Evolutionary conservation across 306 rosid species (phyloP), one percentile per base, ranked within the genome.

Genomic region (Hippophae tibetana): DNA sequence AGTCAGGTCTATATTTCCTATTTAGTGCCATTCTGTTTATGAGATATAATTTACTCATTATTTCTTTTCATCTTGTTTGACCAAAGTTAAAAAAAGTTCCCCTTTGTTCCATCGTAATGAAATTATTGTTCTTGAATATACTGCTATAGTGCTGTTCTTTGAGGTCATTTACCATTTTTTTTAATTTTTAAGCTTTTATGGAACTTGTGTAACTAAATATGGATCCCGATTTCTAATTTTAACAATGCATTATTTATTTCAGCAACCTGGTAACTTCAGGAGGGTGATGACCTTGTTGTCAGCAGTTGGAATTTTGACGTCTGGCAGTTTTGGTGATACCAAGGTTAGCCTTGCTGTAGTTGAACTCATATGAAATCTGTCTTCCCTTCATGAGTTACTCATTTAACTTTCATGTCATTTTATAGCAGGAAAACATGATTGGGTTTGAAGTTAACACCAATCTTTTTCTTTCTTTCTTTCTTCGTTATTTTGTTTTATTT

Each of bases 291-390:
- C 54, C 69, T 64, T 81, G 75, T 27, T 71, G 62, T 74, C 81
- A 44, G 62, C 73, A 40, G 78, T 74, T 71, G 86, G 86, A 49
- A 47, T 81, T 74, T 61, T 75, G 52, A 68, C 73, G 64, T 74
- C 74, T 12, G 40, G 56, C 23, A 66, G 68, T 67, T 51, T 48
- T 70, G 66, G 79, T 68, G 73, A 51, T 52, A 62, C 53, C 9
- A 70, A 80, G 85, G 85, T 80, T 72, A 50, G 79, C 46, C 45
- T 67, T 72, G 10, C 49, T 48, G 43, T 18, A 52, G 6, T 50
- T 76, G 66, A 7, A 13, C n/a, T 10, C 50, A 64, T 9, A 67
- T 49, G 52, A 18, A 56, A 48, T 42, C 42, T 47, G 31, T 6
- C 8, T 5, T 14, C 13, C n/a, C 42, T 43, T 9, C 13, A 43